Evolutionary conservation across 768 basidiomycete genomes (phyloP).

Genomic region (Rhizopogon roseolus): DNA sequence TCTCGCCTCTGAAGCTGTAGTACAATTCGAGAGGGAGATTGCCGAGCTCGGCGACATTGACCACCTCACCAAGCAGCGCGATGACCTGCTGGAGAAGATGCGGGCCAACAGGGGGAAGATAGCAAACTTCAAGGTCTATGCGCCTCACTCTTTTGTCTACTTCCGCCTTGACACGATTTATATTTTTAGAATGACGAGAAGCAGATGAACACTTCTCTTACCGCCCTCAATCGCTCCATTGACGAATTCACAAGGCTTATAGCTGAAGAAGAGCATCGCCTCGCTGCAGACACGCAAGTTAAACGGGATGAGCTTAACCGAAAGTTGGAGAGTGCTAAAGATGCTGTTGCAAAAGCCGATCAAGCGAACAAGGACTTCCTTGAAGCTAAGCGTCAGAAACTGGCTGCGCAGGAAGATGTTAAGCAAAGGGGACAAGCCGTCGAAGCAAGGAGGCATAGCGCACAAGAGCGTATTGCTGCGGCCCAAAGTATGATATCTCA

Average conservation of each 20-base stretch:
- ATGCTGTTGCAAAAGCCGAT: slow-evolving; percentile 36
- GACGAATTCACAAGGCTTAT: slow-evolving; percentile 42
- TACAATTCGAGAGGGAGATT: slow-evolving; percentile 33
- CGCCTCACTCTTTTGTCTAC: slow-evolving; percentile 9
- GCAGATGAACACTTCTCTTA: slow-evolving; percentile 41
- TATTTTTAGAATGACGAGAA: slow-evolving; percentile 43
- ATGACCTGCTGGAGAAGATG: slow-evolving; percentile 35
- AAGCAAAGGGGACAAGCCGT: slow-evolving; percentile 32
- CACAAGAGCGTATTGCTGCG: slow-evolving; percentile 39
- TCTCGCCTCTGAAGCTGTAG: slow-evolving; percentile 31
- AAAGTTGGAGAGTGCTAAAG: slow-evolving; percentile 44
- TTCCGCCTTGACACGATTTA: slow-evolving; percentile 2
- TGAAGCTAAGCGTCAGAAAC: slow-evolving; percentile 28
- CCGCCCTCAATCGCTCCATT: slow-evolving; percentile 27
- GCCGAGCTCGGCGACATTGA: slow-evolving; percentile 42
- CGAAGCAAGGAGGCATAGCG: slow-evolving; percentile 25
- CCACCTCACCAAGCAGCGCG: slow-evolving; percentile 35
- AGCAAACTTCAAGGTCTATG: slow-evolving; percentile 36
- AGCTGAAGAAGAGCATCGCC: slow-evolving; percentile 44
- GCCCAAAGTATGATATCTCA: slow-evolving; percentile 46
- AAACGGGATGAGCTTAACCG: slow-evolving; percentile 55
- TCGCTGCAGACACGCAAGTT: slow-evolving; percentile 53
- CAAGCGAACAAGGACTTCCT: slow-evolving; percentile 23
- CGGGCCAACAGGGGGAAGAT: slow-evolving; percentile 42
- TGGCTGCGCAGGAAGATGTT: slow-evolving; percentile 23